Evolutionary conservation across 371 early-diverging fungal genomes (phyloP), one percentile per base, ranked within the genome.

Genomic region (Polyrhizophydium stewartii): DNA sequence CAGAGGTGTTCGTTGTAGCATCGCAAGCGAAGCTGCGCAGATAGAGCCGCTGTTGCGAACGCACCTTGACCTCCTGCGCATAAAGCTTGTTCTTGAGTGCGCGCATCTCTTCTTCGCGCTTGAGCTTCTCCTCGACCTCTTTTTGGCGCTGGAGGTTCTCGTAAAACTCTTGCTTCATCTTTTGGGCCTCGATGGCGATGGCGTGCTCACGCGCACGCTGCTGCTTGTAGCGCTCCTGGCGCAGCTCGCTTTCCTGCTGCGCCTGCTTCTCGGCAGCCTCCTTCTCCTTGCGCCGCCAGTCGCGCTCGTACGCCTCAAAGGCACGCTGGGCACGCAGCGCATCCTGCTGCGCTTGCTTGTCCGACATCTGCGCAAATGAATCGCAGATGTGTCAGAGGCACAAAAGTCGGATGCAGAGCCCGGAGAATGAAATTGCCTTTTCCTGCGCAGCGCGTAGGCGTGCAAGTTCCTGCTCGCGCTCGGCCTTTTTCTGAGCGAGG

Each of bases 291-390:
- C 73, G 63, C 25, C 84, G 66, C 79, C 82, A 83, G 25, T 83
- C 84, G 28, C 82, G 69, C 62, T 83, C 84, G 67, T 81, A 75
- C 5, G 75, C 75, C 56, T 83, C 84, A 58, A 59, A 69, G 7
- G 80, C 81, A 16, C 84, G 66, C 46, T 72, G 71, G 21, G 80
- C 78, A 0, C 82, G 68, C 38, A 83, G 60, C 0, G 79, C 79
- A 49, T 83, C 83, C 56, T 78, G 79, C 46, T 77, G 74, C 6
- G 83, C 81, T 63, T 77, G 81, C 56, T 81, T 83, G 59, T 83
- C 81, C 37, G 72, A 61, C 67, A 74, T 67, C 71, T 69, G 27
- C 21, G 40, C 30, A 47, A 31, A 24, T 9, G 6, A 63, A 27
- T 12, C 27, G 37, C 3, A 46, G 43, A 33, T 56, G 43, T 56